Evolutionary conservation across 1,284 basidiomycete genomes (phyloP).

Genomic region (Agroathelia rolfsii): DNA sequence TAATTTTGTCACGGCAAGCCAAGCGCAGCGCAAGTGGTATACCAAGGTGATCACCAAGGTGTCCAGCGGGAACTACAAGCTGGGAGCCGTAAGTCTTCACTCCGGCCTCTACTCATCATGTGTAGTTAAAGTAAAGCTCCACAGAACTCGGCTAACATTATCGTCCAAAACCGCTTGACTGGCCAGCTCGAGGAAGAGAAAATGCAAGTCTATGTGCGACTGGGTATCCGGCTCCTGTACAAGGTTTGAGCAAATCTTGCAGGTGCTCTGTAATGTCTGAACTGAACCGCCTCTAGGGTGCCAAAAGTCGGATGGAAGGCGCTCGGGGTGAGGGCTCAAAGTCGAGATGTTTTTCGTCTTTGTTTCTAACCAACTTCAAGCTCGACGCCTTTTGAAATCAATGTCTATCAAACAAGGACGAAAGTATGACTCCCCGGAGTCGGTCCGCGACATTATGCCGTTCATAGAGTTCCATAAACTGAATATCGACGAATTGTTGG

Average conservation of each 20-base stretch:
- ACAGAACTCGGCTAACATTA: constrained; percentile 93
- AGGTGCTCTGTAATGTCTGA: too few species aligned
- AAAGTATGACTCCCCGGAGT: constrained; percentile 86
- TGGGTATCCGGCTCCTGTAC: constrained; percentile 89
- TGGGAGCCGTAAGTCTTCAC: constrained; percentile 68
- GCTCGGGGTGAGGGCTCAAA: constrained; percentile 69
- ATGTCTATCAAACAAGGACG: constrained; percentile 90
- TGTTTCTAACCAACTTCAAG: constrained; percentile 29
- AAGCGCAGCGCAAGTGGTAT: constrained; percentile 96
- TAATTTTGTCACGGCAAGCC: constrained; percentile 92
- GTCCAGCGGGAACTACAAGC: constrained; percentile 75
- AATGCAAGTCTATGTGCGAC: constrained; percentile 90
- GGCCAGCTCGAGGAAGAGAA: constrained; percentile 96
- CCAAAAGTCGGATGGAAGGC: constrained; percentile 85
- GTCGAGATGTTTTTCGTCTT: too few species aligned
- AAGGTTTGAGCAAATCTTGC: constrained; percentile 44
- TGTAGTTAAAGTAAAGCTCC: too few species aligned
- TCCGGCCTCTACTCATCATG: too few species aligned
- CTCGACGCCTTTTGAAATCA: constrained; percentile 75
- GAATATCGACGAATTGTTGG: constrained; percentile 72
- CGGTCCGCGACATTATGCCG: constrained; percentile 71
- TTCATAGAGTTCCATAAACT: constrained; percentile 92
- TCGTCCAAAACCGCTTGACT: constrained; percentile 85
- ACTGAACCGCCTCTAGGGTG: too few species aligned
- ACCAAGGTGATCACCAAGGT: constrained; percentile 84